Base-by-base conservation (phyloP, 2,329 filamentous ascomycete species). In the Fusarium temperatum region DNA sequence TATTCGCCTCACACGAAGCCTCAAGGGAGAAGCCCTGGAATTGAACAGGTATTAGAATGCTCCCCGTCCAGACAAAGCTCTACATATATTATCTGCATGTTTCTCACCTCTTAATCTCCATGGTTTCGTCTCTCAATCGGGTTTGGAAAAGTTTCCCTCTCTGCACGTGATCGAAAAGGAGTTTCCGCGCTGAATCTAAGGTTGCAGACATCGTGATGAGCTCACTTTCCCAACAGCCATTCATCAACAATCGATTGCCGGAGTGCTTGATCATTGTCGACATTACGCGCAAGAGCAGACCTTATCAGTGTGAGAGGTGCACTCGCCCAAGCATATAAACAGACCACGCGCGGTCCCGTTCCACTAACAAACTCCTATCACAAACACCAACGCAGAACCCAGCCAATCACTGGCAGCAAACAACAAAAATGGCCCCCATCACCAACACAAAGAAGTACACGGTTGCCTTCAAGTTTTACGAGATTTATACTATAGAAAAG, bases 261-360 rank as follows among this genome's bases (percentile, higher is more conserved):
- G 4, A 0, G 3, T 6, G 10, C 26, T n/a, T 30, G 7, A 48
- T n/a, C 47, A 50, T 20, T n/a, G 10, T n/a, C 6, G 10, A 8
- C 1, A 4, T n/a, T 12, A 17, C 11, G 4, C 4, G 4, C 9
- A 30, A 17, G 10, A 4, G 26, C 0, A n/a, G 10, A 7, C 3
- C 47, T 17, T 5, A n/a, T n/a, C 20, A 50, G 1, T 9, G 20
- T n/a, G 14, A 17, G 30, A n/a, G 1, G 7, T n/a, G 3, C 20
- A 22, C 2, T n/a, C 5, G 2, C 10, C 5, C 10, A 13, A 8
- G 28, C 28, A 50, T 50, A 50, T 30, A 30, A n/a, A 50, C 20
- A 4, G 7, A 13, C 26, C 28, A 50, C 8, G 20, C 14, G 14
- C 14, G 6, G 2, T 3, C 14, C 20, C 8, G 20, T 30, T 22